Evolutionary conservation across 2,329 filamentous ascomycete species (phyloP).

Genomic region (Fragosphaeria purpurea): DNA sequence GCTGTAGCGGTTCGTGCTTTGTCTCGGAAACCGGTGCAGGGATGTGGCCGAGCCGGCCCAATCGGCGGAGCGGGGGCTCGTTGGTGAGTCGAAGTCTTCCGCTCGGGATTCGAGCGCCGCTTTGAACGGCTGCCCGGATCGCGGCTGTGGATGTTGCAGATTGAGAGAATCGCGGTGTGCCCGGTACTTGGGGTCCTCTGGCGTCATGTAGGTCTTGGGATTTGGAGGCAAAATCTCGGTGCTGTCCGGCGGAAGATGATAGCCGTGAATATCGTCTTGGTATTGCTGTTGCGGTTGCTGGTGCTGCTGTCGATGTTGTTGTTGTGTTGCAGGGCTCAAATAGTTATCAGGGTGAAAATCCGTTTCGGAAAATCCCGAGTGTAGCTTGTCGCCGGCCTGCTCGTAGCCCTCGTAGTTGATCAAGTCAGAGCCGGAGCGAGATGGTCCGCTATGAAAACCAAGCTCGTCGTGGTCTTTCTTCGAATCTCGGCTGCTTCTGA

Average conservation of each 20-base stretch:
- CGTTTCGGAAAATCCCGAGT: conserved; percentile 45
- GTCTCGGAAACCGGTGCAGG: conserved; percentile 40
- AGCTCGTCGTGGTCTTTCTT: conserved; percentile 49
- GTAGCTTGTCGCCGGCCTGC: conserved; percentile 52
- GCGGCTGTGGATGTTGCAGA: conserved; percentile 68
- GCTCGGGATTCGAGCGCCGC: conserved; percentile 62
- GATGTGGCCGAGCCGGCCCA: conserved; percentile 54
- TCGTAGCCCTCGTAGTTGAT: conserved; percentile 56
- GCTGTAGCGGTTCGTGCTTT: conserved; percentile 38
- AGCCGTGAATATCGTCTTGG: conserved; percentile 2
- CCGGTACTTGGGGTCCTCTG: conserved; percentile 69
- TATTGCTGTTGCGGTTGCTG: not conserved
- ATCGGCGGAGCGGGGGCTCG: conserved; percentile 50
- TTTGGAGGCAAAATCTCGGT: conserved; percentile 24
- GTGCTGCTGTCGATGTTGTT: conserved; percentile 1
- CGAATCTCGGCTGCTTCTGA: conserved; percentile 56
- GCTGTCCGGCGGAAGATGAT: conserved; percentile 2
- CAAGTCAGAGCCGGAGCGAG: conserved; percentile 68
- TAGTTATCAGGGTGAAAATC: conserved; percentile 27
- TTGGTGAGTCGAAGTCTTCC: conserved; percentile 52
- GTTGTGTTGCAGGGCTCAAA: conserved; percentile 13
- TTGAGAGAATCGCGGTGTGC: conserved; percentile 73
- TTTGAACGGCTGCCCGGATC: conserved; percentile 63
- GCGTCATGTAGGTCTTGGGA: conserved; percentile 43
- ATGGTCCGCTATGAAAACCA: conserved; percentile 31